Percentiles rank a stretch among this genome's conserved stretches.
Conservation (phyloP, 352 stramenopile species). For the Pythium volutum region DNA sequence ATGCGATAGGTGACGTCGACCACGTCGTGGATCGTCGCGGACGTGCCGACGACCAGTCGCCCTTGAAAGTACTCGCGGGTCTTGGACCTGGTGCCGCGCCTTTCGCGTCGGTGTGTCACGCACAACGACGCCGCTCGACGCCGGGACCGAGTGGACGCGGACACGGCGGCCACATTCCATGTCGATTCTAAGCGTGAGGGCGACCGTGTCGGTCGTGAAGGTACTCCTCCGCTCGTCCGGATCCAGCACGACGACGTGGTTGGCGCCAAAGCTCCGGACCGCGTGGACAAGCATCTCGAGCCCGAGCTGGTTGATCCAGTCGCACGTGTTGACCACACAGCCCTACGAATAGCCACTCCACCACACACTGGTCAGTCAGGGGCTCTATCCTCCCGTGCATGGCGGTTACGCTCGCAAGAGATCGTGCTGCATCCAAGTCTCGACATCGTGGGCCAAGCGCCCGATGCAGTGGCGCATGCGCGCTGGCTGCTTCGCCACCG, state of each 20-base stretch:
- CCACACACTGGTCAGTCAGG: too few species aligned
- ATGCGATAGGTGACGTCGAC: background rate
- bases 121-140: background rate
- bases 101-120: background rate
- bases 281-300: background rate
- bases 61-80: conserved; percentile 1
- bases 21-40: background rate
- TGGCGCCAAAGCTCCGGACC: background rate
- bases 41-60: background rate
- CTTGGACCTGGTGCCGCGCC: background rate
- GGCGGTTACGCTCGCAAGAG: background rate
- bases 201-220: too few species aligned
- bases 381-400: too few species aligned
- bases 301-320: background rate
- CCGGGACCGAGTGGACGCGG: background rate
- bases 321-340: conserved; percentile 6
- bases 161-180: background rate
- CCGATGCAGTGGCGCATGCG: too few species aligned
- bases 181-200: background rate
- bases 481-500: too few species aligned
- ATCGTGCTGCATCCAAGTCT: background rate
- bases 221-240: background rate
- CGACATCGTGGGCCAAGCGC: too few species aligned
- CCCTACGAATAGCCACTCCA: background rate
- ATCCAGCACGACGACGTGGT: background rate